Evolutionary conservation across 306 rosid species (phyloP).

Genomic region (Pueraria montana): DNA sequence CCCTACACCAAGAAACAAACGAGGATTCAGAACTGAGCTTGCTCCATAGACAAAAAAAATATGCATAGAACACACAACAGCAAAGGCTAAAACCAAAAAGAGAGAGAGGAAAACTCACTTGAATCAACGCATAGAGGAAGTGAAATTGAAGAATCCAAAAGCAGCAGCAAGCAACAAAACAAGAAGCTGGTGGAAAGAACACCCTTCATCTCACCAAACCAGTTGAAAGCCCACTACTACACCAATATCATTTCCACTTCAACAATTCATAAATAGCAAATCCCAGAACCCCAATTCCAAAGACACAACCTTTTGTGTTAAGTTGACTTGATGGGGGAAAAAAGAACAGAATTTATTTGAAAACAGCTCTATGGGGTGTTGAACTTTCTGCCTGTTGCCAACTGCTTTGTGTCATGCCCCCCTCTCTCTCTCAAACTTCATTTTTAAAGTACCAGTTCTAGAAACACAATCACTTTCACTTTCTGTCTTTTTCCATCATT

Average conservation of each 20-base stretch:
- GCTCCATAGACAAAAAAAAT: not conserved
- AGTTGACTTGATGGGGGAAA: constrained; percentile 30
- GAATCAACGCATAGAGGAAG: constrained; percentile 90
- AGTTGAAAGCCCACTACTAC: constrained; percentile 2
- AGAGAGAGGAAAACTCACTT: constrained; percentile 58
- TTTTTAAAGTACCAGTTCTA: constrained; percentile 8
- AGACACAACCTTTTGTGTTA: not conserved
- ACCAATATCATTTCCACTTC: constrained; percentile 44
- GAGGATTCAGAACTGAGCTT: constrained; percentile 18
- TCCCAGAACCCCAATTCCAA: constrained; percentile 29
- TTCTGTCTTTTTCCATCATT: constrained; percentile 26
- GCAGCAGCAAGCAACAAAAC: constrained; percentile 63
- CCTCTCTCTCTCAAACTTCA: not conserved
- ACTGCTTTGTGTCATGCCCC: constrained; percentile 29
- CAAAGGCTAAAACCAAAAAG: not conserved
- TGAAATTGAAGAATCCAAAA: constrained; percentile 67
- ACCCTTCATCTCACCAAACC: constrained; percentile 64
- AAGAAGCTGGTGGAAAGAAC: constrained; percentile 56
- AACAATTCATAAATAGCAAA: constrained; percentile 46
- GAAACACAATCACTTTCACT: constrained; percentile 46
- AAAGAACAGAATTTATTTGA: not conserved
- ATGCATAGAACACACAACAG: not conserved
- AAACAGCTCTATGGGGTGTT: constrained; percentile 28
- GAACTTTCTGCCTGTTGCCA: constrained; percentile 39
- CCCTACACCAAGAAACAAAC: constrained; percentile 57